Evolutionary conservation across 495 filamentous ascomycete species (phyloP).

Genomic region (Aspergillus ostianus): DNA sequence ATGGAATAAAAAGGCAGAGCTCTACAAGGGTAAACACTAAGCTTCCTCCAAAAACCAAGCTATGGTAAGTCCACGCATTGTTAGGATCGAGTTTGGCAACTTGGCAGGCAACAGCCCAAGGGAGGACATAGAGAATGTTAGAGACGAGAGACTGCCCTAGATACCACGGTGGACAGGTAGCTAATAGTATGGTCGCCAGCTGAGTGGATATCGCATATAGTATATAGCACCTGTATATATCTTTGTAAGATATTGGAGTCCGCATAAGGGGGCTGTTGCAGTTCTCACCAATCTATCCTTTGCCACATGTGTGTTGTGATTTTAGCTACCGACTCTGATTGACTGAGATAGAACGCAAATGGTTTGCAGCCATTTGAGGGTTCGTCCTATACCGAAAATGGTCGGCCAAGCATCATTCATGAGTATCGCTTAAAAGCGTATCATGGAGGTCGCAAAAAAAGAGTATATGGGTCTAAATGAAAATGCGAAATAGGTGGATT

Average conservation of each 20-base stretch:
- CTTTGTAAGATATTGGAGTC: constrained; percentile 39
- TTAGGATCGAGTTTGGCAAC: constrained; percentile 41
- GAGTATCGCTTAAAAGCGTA: too few relatives aligned
- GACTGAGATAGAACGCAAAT: constrained; percentile 62
- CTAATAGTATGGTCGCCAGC: constrained; percentile 61
- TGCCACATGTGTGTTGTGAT: constrained; percentile 71
- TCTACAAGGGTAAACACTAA: constrained; percentile 65
- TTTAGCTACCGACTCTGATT: constrained; percentile 51
- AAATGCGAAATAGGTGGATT: too few relatives aligned
- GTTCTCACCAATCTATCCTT: constrained; percentile 19
- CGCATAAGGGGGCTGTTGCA: constrained; percentile 9
- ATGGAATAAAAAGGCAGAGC: too few relatives aligned
- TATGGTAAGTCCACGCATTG: constrained; percentile 67
- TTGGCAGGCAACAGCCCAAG: constrained; percentile 67
- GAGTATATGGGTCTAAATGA: too few relatives aligned
- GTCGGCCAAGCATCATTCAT: too few relatives aligned
- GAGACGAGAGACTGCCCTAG: constrained; percentile 62
- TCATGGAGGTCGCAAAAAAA: too few relatives aligned
- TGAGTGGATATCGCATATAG: constrained; percentile 68
- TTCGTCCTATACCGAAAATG: too few relatives aligned
- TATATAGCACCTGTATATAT: constrained; percentile 68
- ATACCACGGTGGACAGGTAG: constrained; percentile 66
- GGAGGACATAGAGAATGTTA: constrained; percentile 66
- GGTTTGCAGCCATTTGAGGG: constrained; percentile 51
- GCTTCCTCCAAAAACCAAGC: constrained; percentile 66